phyloP scores from a whole-genome alignment of 441 rosid species.

The Brassica hybrid region DNA sequence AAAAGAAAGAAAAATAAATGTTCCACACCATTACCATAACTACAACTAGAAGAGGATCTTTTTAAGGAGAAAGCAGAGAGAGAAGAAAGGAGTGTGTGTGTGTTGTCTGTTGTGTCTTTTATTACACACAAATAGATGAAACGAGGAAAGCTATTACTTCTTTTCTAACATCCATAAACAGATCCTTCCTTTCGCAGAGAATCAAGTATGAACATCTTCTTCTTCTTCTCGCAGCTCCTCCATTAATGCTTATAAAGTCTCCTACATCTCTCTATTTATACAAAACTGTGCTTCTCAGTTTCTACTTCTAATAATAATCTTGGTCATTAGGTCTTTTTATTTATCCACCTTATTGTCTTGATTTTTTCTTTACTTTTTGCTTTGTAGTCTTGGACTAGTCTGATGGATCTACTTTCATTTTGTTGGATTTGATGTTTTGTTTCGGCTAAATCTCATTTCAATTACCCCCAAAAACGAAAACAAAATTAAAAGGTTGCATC shows the following conservation, averaged over 20 bases:
- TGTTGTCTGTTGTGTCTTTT: constrained; percentile 37
- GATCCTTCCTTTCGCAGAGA: constrained; percentile 32
- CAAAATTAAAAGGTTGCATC: not conserved
- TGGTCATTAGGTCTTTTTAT: constrained; percentile 18
- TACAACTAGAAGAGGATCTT: constrained; percentile 41
- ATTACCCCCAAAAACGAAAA: not conserved
- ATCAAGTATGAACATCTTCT: constrained; percentile 33
- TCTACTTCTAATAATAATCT: constrained; percentile 11
- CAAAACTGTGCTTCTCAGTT: constrained; percentile 11
- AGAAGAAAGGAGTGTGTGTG: constrained; percentile 26
- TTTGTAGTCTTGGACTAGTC: constrained; percentile 14
- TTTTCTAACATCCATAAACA: constrained; percentile 40
- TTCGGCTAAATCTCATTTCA: constrained; percentile 17
- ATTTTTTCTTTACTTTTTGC: not conserved
- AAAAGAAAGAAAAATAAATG: not conserved
- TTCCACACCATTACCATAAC: constrained; percentile 41
- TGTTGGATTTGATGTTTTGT: constrained; percentile 23
- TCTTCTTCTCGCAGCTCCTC: not conserved
- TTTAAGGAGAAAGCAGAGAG: constrained; percentile 38
- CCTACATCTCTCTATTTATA: not conserved
- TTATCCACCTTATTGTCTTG: not conserved
- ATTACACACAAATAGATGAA: constrained; percentile 41
- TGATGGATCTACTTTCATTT: constrained; percentile 33
- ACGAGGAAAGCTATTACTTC: constrained; percentile 42
- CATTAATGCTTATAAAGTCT: constrained; percentile 17